A percentile compares a stretch with the other conserved stretches of the same genome.
Evolutionary conservation across 768 basidiomycete genomes (phyloP).

Genomic region (Pisolithus sp.): DNA sequence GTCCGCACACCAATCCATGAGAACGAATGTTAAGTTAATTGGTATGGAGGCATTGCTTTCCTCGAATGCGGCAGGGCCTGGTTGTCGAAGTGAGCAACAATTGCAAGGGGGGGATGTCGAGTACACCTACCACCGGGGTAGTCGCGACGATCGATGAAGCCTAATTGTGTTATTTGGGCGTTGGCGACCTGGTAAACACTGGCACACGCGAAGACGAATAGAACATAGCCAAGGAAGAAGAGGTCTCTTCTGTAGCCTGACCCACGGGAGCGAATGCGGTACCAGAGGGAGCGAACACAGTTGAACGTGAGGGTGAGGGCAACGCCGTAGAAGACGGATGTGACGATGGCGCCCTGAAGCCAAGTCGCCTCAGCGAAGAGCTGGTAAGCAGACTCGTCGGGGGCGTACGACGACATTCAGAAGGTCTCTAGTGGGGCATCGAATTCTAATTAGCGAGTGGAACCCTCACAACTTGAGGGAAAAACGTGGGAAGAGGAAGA

Average conservation of each 20-base stretch:
- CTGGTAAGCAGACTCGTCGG: slow-evolving; percentile 9
- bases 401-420: slow-evolving; percentile 13
- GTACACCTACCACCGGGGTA: slow-evolving; percentile 23
- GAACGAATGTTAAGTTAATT: slow-evolving; percentile 24
- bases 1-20: slow-evolving; percentile 27
- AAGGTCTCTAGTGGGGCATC: background rate
- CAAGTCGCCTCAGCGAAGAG: slow-evolving; percentile 24
- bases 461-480: slow-evolving; percentile 1
- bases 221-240: slow-evolving; percentile 26
- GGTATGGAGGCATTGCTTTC: slow-evolving; percentile 19
- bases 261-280: slow-evolving; percentile 9
- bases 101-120: background rate
- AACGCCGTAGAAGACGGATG: slow-evolving; percentile 22
- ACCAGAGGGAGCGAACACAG: slow-evolving; percentile 25
- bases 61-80: slow-evolving; percentile 23
- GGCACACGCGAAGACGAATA: slow-evolving; percentile 22
- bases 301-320: slow-evolving; percentile 20
- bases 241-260: slow-evolving; percentile 12
- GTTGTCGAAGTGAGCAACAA: background rate
- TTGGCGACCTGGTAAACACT: slow-evolving; percentile 22
- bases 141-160: slow-evolving; percentile 26
- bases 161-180: slow-evolving; percentile 22
- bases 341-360: slow-evolving; percentile 25
- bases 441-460: too few relatives aligned
- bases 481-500: slow-evolving; percentile 5